Base-by-base conservation (phyloP, 1,284 basidiomycete genomes). In the Sporisorium sorghi region DNA sequence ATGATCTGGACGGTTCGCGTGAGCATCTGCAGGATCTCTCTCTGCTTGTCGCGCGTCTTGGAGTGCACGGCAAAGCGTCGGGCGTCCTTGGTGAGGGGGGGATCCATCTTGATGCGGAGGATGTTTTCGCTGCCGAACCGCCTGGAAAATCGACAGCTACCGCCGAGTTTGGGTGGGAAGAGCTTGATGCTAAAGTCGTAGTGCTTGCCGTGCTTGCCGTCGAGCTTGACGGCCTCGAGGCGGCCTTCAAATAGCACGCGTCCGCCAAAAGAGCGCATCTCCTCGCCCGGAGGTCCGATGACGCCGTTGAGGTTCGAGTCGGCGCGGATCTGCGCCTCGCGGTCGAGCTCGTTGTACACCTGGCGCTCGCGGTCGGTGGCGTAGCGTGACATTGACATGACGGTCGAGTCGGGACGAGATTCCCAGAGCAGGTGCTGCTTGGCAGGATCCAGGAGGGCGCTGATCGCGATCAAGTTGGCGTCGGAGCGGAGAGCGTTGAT, bases 81-180 rank as follows among this genome's bases (percentile, higher is more conserved):
- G 3, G 66, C 66, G 17, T 69, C 58, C 32, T 60, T 70, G 23
- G 56, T 46, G 48, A 74, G 47, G 9, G 19, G 23, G 3, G 37
- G 37, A 6, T 69, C 67, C 55, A 74, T 48, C 49, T 70, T 74
- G 43, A 74, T 59, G 1, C 72, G 47, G 5, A 74, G 21, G 19
- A 74, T 65, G 28, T 55, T 65, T 28, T 66, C 50, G 48, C 66
- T 70, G 21, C 72, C 72, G 28, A 70, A 74, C 2, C 72, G 35
- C 24, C 72, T 33, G 2, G 72, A 56, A 35, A 74, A 66, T n/a
- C 67, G 66, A 39, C 66, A 70, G 39, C 67, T 70, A 3, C 57
- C 52, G 19, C 72, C 72, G 5, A 66, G 55, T 26, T 61, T 61
- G 19, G 72, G 72, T 0, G 67, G 67, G 5, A 54, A 49, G 12